A percentile compares a stretch with the other conserved stretches of the same genome.
Conservation (phyloP, 192 early-diverging fungal genomes). For the Coemansia sp. region DNA sequence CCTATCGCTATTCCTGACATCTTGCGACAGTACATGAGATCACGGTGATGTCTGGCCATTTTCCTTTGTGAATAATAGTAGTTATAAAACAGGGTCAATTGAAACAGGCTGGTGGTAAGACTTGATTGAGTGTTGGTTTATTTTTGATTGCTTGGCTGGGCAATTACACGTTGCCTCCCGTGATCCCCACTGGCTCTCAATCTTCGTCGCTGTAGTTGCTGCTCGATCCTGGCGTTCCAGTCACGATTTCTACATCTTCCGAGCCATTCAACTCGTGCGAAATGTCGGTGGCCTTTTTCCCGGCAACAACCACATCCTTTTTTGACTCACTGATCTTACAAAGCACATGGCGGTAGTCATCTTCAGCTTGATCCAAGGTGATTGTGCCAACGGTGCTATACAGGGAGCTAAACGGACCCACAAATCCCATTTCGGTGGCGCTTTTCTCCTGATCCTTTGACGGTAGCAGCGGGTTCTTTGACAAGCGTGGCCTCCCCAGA, state of each 20-base stretch:
- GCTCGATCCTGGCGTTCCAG: slow-evolving; percentile 17
- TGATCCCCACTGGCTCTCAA: too few relatives aligned
- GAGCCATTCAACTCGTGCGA: slow-evolving; percentile 5
- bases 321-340: slow-evolving; percentile 26
- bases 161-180: too few relatives aligned
- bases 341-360: slow-evolving; percentile 38
- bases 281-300: slow-evolving; percentile 22
- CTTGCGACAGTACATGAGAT: slow-evolving; percentile 94
- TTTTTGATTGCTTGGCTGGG: background rate
- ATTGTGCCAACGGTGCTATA: slow-evolving; percentile 47
- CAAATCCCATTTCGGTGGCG: slow-evolving; percentile 19
- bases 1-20: slow-evolving; percentile 79
- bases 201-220: slow-evolving; percentile 30
- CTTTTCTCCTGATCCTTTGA: slow-evolving; percentile 37
- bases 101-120: too few relatives aligned
- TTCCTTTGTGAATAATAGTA: background rate
- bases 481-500: slow-evolving; percentile 14
- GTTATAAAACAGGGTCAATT: too few relatives aligned
- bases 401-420: slow-evolving; percentile 32
- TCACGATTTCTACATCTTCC: slow-evolving; percentile 23
- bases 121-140: background rate
- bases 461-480: slow-evolving; percentile 34
- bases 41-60: slow-evolving; percentile 84
- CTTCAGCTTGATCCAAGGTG: slow-evolving; percentile 43
- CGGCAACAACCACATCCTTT: slow-evolving; percentile 21